Base-by-base conservation (phyloP, 495 filamentous ascomycete genomes). In the Usnea hakonensis region DNA sequence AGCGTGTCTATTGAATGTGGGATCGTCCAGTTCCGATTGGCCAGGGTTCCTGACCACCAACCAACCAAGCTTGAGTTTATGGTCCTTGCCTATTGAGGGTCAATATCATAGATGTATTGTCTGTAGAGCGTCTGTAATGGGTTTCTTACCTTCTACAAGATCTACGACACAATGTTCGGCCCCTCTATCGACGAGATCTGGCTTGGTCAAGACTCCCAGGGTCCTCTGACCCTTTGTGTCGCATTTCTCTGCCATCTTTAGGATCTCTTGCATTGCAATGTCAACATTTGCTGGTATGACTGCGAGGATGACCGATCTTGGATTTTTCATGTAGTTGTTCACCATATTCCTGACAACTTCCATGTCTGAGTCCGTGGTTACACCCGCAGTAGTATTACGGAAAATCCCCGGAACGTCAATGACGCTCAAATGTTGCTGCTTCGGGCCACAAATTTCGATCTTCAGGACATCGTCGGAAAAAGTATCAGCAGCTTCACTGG, bases 361-460 rank as follows among this genome's bases (percentile, higher is more conserved):
- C 10, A 40, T 65, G 37, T 67, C 70, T 46, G 76, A 71, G n/a
- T 65, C 54, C 10, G 67, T 68, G 2, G 72, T 79, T 26, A 77
- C 71, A 21, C 70, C 73, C 17, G 64, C 69, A 3, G 71, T 77
- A 1, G 71, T 54, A 28, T 69, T 68, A 58, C 61, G 70, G 61
- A 83, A 79, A 16, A 83, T 68, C 0, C 82, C 81, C 5, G 82
- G 81, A 36, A 85, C 73, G 64, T 84, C 81, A 48, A 84, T 72
- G 37, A 84, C 71, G 53, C 73, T 83, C 36, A 85, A 76, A 48
- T 80, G 76, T 23, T 71, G 64, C 26, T 78, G 71, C 1, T 73
- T 53, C 7, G 79, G 80, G 0, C 81, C 80, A 33, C 66, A 76
- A 8, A 85, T 63, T 58, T 83, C 80, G 23, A 84, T 73, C 43